A percentile compares a stretch with the other conserved stretches of the same genome.
These are phyloP conservation scores for Moelleriella libera DNA, from an alignment of 2,329 filamentous ascomycete species.

Conservation along the genomic window DNA sequence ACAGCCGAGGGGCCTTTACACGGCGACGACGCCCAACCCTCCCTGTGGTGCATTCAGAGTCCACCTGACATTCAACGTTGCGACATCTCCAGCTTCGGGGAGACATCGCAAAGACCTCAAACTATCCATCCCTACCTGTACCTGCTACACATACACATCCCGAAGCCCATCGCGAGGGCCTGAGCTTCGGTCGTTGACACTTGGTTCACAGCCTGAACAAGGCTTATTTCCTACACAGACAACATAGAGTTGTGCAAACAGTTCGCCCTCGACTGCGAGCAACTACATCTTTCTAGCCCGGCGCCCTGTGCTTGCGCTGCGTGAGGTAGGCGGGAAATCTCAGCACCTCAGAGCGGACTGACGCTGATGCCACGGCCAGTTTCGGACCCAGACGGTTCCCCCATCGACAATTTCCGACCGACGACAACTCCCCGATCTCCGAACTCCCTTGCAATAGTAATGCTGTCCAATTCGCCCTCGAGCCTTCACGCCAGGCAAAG, in stretches of 20 bases:
- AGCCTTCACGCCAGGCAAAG: conserved; percentile 48
- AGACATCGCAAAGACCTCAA: not conserved
- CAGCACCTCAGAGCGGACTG: not conserved
- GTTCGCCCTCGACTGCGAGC: conserved; percentile 35
- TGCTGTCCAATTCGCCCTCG: conserved; percentile 66
- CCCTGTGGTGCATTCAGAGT: not conserved
- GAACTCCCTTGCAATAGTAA: conserved; percentile 56
- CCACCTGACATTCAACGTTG: conserved; percentile 3
- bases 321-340: conserved; percentile 45
- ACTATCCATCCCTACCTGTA: conserved; percentile 2
- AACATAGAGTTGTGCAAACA: conserved; percentile 10
- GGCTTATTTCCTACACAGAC: conserved; percentile 11
- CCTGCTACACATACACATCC: conserved; percentile 3
- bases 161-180: conserved; percentile 3
- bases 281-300: conserved; percentile 42
- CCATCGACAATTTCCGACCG: conserved; percentile 36
- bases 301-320: conserved; percentile 72
- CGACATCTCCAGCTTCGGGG: conserved; percentile 2
- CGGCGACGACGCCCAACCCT: conserved; percentile 8
- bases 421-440: conserved; percentile 37
- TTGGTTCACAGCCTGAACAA: conserved; percentile 16
- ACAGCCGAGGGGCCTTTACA: conserved; percentile 12
- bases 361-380: conserved; percentile 14
- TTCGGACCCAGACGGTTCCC: conserved; percentile 33
- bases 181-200: conserved; percentile 8